A percentile compares a stretch with the other conserved stretches of the same genome.
phyloP scores from a whole-genome alignment of 148 eudicot genomes.

The Vaccinium macrocarpon region DNA sequence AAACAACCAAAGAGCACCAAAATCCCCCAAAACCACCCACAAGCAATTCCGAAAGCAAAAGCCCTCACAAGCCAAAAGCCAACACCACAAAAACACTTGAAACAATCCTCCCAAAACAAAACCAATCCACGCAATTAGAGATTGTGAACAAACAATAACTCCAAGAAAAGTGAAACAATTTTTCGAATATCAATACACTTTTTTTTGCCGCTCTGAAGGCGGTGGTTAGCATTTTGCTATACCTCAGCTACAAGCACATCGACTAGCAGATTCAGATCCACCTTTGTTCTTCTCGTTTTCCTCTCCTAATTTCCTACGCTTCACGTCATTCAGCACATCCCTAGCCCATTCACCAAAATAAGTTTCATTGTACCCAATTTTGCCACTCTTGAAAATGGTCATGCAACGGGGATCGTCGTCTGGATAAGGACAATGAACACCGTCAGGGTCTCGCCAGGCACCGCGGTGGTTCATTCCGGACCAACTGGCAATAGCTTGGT shows the following conservation, averaged over 20 bases:
- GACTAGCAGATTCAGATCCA: background rate
- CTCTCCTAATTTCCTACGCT: conserved; percentile 33
- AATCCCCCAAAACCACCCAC: too few relatives aligned
- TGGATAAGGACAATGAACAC: conserved; percentile 45
- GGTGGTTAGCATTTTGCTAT: too few relatives aligned
- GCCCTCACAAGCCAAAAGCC: too few relatives aligned
- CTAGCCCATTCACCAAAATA: conserved; percentile 53
- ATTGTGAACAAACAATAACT: too few relatives aligned
- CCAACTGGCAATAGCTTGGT: conserved; percentile 65
- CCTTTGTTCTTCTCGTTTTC: background rate
- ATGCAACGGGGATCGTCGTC: conserved; percentile 65
- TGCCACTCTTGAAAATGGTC: conserved; percentile 55
- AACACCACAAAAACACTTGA: too few relatives aligned
- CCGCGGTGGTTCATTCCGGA: conserved; percentile 77
- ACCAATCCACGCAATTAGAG: too few relatives aligned
- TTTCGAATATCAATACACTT: too few relatives aligned
- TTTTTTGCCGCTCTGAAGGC: too few relatives aligned
- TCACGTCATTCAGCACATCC: conserved; percentile 46
- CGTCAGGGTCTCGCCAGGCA: conserved; percentile 56
- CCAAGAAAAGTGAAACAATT: too few relatives aligned
- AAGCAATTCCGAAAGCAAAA: too few relatives aligned
- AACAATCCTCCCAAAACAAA: too few relatives aligned
- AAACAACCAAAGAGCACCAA: too few relatives aligned
- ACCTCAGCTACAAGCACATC: conserved; percentile 25
- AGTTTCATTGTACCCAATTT: conserved; percentile 56